These are phyloP conservation scores for Russula sp. DNA, from an alignment of 768 basidiomycete genomes.

Conservation along the genomic window DNA sequence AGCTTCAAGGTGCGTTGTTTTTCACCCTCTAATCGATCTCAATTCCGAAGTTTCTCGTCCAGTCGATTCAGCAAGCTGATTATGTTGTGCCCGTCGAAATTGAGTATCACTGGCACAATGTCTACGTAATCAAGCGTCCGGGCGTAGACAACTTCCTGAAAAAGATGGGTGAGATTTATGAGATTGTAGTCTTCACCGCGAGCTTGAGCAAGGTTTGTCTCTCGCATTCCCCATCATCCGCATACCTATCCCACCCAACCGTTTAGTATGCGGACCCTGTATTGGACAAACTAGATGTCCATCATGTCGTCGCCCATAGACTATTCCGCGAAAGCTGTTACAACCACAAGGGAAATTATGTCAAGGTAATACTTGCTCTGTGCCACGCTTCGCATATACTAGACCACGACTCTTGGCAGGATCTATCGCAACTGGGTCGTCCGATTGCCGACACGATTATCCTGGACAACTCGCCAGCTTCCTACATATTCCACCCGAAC, in stretches of 20 bases:
- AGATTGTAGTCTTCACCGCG: constrained; percentile 96
- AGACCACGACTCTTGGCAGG: constrained; percentile 41
- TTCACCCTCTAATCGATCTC: not conserved
- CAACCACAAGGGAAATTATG: constrained; percentile 98
- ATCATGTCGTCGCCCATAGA: constrained; percentile 88
- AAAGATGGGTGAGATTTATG: constrained; percentile 98
- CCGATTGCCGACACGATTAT: constrained; percentile 94
- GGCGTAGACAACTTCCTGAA: constrained; percentile 96
- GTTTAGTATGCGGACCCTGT: constrained; percentile 95
- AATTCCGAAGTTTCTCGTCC: constrained; percentile 21
- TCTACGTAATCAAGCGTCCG: constrained; percentile 97
- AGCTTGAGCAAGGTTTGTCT: constrained; percentile 86
- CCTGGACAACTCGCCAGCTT: constrained; percentile 97
- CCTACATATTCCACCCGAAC: constrained; percentile 98
- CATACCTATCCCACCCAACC: constrained; percentile 18
- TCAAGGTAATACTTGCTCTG: constrained; percentile 61
- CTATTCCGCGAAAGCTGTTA: constrained; percentile 98
- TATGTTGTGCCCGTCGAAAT: constrained; percentile 99
- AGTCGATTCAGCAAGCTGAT: constrained; percentile 94
- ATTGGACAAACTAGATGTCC: constrained; percentile 90
- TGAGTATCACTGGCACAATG: constrained; percentile 96
- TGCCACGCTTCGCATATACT: not conserved
- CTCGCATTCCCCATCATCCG: not conserved
- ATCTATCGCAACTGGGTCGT: constrained; percentile 93
- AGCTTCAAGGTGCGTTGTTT: constrained; percentile 81